phyloP scores from a whole-genome alignment of 371 early-diverging fungal species.

The Umbelopsis sp. region DNA sequence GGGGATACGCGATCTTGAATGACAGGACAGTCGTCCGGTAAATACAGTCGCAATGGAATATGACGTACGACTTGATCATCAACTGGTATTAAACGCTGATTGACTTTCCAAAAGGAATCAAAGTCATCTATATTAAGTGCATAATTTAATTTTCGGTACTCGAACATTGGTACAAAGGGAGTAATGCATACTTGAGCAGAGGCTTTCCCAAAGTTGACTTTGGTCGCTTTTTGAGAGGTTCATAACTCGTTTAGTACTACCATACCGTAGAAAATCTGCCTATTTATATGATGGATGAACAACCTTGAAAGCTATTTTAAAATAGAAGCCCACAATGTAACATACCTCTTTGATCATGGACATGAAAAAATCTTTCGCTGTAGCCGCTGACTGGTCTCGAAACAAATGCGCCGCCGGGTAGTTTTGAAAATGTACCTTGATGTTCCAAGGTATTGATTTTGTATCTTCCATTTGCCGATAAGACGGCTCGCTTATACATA shows the following conservation, averaged over 20 bases:
- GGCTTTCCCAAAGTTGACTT: conserved; percentile 68
- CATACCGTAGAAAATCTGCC: conserved; percentile 77
- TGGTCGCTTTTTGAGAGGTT: conserved; percentile 75
- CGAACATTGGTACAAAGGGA: neutral
- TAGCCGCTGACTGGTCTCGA: conserved; percentile 52
- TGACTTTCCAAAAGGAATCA: conserved; percentile 68
- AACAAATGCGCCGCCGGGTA: conserved; percentile 66
- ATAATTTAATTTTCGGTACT: neutral
- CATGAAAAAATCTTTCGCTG: conserved; percentile 75
- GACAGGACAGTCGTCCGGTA: conserved; percentile 63
- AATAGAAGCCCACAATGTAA: neutral
- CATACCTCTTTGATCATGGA: conserved; percentile 78
- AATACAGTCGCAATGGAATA: conserved; percentile 63
- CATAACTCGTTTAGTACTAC: conserved; percentile 75
- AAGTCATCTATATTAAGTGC: conserved; percentile 46
- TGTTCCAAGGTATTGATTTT: conserved; percentile 60
- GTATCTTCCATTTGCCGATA: conserved; percentile 21
- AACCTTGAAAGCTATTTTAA: neutral
- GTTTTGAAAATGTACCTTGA: conserved; percentile 62
- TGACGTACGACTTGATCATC: conserved; percentile 46
- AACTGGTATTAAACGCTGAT: conserved; percentile 51
- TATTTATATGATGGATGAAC: conserved; percentile 23
- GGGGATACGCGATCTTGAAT: conserved; percentile 62
- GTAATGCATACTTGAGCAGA: conserved; percentile 49
- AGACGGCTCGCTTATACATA: conserved; percentile 14